phyloP scores from a whole-genome alignment of 108 stramenopile species.

The Pseudonitzschia delicatissima region DNA sequence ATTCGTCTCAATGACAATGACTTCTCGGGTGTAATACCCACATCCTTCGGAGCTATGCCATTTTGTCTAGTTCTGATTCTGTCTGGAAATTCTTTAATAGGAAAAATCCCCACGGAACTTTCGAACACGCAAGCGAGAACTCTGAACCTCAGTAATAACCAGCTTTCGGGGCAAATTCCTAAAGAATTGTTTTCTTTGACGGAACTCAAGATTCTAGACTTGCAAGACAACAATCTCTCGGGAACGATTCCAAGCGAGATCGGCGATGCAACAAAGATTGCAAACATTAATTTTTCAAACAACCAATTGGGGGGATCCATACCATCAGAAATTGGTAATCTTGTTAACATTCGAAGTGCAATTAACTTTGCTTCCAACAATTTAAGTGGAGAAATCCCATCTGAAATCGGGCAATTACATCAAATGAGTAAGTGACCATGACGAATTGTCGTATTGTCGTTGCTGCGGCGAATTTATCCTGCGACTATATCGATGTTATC shows the following conservation, averaged over 20 bases:
- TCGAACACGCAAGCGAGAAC: conserved; percentile 13
- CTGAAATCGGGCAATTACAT: conserved; percentile 23
- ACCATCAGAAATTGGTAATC: conserved; percentile 38
- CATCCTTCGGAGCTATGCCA: conserved; percentile 25
- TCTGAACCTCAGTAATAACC: conserved; percentile 25
- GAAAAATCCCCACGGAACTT: conserved; percentile 23
- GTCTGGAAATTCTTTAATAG: conserved; percentile 29
- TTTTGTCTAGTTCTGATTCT: conserved; percentile 13
- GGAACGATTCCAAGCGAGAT: conserved; percentile 29
- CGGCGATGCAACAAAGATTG: conserved; percentile 23
- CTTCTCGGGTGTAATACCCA: conserved; percentile 25
- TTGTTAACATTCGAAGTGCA: too few species aligned
- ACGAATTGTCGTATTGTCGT: too few species aligned
- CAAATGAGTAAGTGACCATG: conserved; percentile 27
- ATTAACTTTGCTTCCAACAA: too few species aligned
- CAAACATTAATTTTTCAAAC: conserved; percentile 46
- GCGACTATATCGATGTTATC: too few species aligned
- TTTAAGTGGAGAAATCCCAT: too few species aligned
- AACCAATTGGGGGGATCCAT: conserved; percentile 51
- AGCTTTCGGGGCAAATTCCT: conserved; percentile 18
- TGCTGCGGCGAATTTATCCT: too few species aligned
- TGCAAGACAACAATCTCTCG: conserved; percentile 26
- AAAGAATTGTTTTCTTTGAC: conserved; percentile 15
- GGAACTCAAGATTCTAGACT: conserved; percentile 12
- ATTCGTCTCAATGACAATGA: conserved; percentile 2